Percentiles rank a stretch among this genome's conserved stretches.
These are phyloP conservation scores for Chrysanthemum makinoi DNA, from an alignment of 129 eudicot genomes.

Conservation along the genomic window DNA sequence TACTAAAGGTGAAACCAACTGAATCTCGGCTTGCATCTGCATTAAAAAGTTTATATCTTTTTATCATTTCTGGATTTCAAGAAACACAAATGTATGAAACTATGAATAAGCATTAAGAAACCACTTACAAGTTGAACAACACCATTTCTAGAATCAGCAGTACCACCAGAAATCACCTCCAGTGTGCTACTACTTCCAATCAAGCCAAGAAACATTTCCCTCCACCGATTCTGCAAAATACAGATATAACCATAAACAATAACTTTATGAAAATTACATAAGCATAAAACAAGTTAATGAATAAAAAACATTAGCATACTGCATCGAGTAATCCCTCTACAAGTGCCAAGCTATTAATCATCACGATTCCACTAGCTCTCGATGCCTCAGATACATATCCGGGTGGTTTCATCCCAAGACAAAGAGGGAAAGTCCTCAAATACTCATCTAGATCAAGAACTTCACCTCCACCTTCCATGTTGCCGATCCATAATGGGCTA, in stretches of 20 bases:
- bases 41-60: background rate
- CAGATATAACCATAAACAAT: background rate
- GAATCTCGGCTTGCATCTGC: constrained; percentile 84
- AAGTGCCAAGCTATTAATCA: constrained; percentile 51
- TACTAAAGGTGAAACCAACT: constrained; percentile 65
- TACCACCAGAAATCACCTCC: constrained; percentile 51
- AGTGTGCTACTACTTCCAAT: constrained; percentile 49
- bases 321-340: constrained; percentile 59
- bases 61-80: constrained; percentile 2
- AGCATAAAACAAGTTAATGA: background rate
- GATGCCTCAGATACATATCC: constrained; percentile 72
- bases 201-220: constrained; percentile 56
- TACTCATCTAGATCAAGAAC: constrained; percentile 63
- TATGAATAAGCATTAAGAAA: background rate
- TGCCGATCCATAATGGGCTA: constrained; percentile 63
- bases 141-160: constrained; percentile 56
- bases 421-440: constrained; percentile 42
- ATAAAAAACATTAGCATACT: constrained; percentile 33
- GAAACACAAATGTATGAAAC: background rate
- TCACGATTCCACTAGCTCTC: constrained; percentile 52
- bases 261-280: background rate
- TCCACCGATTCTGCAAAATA: constrained; percentile 55
- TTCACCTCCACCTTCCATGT: constrained; percentile 54
- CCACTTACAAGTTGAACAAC: constrained; percentile 58
- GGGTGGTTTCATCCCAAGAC: constrained; percentile 58